Evolutionary conservation across 148 eudicot genomes (phyloP).

Genomic region (Chenopodium formosanum): DNA sequence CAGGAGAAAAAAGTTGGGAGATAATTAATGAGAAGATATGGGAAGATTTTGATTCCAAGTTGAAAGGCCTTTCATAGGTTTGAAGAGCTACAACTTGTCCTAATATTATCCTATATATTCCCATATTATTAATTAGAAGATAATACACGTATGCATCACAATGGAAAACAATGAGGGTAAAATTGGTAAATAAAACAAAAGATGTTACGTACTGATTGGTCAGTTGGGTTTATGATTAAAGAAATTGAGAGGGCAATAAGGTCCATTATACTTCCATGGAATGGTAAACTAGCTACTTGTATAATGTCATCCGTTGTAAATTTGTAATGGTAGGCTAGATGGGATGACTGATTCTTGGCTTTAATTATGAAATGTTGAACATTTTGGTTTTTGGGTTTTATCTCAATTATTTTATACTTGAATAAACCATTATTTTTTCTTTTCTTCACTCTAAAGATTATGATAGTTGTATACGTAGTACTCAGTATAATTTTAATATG

Average conservation of each 20-base stretch:
- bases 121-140: not conserved
- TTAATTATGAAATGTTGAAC: not conserved
- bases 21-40: not conserved
- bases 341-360: not conserved
- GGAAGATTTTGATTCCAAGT: constrained; percentile 5
- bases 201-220: not conserved
- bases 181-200: not conserved
- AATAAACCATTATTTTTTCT: no score
- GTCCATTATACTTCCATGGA: not conserved
- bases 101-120: no score
- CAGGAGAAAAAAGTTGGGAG: constrained; percentile 17
- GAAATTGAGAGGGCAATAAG: not conserved
- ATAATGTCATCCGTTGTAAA: not conserved
- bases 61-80: constrained; percentile 3
- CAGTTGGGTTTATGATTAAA: not conserved
- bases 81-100: constrained; percentile 1
- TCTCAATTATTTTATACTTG: no score
- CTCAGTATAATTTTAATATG: no score
- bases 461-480: no score
- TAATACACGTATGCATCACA: constrained; percentile 14
- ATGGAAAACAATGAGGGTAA: not conserved
- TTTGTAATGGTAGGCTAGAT: not conserved
- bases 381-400: no score
- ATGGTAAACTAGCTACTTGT: not conserved
- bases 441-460: no score